Conservation (phyloP, 371 early-diverging fungal genomes). For the Mucor lusitanicus region DNA sequence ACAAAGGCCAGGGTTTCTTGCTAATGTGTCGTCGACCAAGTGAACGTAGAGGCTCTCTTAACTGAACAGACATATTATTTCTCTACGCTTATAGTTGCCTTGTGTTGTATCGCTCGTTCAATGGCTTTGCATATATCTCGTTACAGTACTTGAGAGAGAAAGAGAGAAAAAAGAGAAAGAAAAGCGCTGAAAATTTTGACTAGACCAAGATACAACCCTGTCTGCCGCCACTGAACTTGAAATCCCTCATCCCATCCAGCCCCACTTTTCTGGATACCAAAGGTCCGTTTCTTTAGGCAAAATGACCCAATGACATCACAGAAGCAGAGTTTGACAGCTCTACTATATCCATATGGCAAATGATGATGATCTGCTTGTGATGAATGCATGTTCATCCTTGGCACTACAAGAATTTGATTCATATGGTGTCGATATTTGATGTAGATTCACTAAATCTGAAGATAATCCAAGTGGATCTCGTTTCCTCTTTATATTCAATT, state of each 20-base stretch:
- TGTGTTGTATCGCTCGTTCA: neutral
- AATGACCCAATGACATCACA: neutral
- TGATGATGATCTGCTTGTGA: too few relatives aligned
- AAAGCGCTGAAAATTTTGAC: neutral
- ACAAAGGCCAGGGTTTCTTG: constrained; percentile 5
- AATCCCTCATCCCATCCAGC: neutral
- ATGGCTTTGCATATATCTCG: neutral
- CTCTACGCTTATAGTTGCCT: neutral
- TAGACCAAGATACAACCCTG: neutral
- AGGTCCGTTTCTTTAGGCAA: too few relatives aligned
- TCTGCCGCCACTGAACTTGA: neutral
- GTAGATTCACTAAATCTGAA: too few relatives aligned
- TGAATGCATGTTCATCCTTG: too few relatives aligned
- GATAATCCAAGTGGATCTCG: too few relatives aligned
- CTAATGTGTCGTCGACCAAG: constrained; percentile 19
- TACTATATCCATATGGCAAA: too few relatives aligned
- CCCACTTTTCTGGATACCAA: neutral
- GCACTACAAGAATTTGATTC: too few relatives aligned
- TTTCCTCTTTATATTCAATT: too few relatives aligned
- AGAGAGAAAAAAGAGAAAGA: neutral
- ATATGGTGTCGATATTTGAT: too few relatives aligned
- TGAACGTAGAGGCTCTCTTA: constrained; percentile 44
- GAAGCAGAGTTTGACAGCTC: neutral
- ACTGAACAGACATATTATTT: constrained; percentile 42
- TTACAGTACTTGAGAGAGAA: neutral